Conservation (phyloP, 106 monocot genomes). For the Chionographis japonica region DNA sequence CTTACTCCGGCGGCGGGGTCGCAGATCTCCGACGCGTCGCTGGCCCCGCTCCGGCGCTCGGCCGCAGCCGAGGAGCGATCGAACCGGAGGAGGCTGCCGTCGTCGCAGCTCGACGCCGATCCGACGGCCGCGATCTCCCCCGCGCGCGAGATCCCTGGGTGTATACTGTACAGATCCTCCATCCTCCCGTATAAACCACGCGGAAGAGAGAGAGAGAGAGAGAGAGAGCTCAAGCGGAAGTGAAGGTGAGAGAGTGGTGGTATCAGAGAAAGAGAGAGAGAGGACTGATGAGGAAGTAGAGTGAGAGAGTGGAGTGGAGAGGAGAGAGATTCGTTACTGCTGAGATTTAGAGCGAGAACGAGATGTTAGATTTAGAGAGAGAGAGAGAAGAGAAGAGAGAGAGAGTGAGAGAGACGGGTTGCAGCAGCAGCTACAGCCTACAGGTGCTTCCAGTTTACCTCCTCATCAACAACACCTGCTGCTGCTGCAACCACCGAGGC, state of each 20-base stretch:
- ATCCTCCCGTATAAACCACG: slow-evolving; percentile 12
- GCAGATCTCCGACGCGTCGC: not conserved
- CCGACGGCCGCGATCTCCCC: slow-evolving; percentile 5
- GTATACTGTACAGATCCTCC: slow-evolving; percentile 94
- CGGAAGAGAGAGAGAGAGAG: not conserved
- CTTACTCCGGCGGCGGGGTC: not conserved
- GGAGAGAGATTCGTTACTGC: not conserved
- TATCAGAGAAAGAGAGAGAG: not conserved
- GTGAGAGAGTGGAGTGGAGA: not conserved
- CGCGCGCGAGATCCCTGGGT: slow-evolving; percentile 54
- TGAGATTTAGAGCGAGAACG: no score
- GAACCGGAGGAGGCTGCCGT: no score
- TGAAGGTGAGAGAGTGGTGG: not conserved
- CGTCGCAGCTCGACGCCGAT: not conserved
- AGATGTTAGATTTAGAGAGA: no score
- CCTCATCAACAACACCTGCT: no score
- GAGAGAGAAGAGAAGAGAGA: no score
- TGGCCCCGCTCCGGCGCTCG: not conserved
- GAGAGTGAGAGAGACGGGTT: no score
- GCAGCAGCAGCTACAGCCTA: no score
- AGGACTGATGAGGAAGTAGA: not conserved
- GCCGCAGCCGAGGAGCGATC: no score
- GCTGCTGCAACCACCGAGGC: no score
- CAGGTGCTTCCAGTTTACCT: no score
- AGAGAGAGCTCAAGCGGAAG: not conserved